phyloP scores from a whole-genome alignment of 805 yeast genomes.

The Candida silvicultrix region DNA sequence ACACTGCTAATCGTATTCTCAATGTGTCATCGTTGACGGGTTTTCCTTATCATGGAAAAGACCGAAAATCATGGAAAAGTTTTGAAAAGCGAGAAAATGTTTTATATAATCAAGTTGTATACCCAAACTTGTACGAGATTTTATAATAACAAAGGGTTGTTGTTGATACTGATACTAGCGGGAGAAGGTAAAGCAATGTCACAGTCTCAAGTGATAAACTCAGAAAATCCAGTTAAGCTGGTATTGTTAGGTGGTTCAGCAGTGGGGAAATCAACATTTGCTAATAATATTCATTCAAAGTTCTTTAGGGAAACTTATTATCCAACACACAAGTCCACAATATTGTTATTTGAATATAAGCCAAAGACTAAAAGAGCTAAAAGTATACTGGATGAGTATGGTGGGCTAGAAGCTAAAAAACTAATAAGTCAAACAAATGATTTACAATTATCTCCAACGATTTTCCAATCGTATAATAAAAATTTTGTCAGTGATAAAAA shows the following conservation, averaged over 20 bases:
- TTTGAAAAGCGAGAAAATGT: too few species aligned
- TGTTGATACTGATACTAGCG: too few species aligned
- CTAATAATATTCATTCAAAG: constrained; percentile 41
- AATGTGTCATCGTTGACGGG: neutral
- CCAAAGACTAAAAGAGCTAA: constrained; percentile 35
- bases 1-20: too few species aligned
- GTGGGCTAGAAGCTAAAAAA: constrained; percentile 32
- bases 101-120: too few species aligned
- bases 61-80: neutral
- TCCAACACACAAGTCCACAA: constrained; percentile 60
- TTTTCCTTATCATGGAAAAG: neutral
- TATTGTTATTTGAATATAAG: constrained; percentile 48
- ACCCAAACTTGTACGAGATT: too few species aligned
- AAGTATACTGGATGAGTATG: constrained; percentile 41
- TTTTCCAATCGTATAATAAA: constrained; percentile 29
- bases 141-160: too few species aligned
- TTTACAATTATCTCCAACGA: constrained; percentile 30
- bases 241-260: constrained; percentile 56
- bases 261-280: constrained; percentile 56
- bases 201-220: neutral
- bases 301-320: constrained; percentile 63
- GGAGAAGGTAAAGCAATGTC: neutral
- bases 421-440: constrained; percentile 25
- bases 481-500: constrained; percentile 3
- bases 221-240: constrained; percentile 42